A percentile compares a stretch with the other conserved stretches of the same genome.
Conservation (phyloP, 1,139 yeast genomes). For the Hemisphaericaspora subhashii region DNA sequence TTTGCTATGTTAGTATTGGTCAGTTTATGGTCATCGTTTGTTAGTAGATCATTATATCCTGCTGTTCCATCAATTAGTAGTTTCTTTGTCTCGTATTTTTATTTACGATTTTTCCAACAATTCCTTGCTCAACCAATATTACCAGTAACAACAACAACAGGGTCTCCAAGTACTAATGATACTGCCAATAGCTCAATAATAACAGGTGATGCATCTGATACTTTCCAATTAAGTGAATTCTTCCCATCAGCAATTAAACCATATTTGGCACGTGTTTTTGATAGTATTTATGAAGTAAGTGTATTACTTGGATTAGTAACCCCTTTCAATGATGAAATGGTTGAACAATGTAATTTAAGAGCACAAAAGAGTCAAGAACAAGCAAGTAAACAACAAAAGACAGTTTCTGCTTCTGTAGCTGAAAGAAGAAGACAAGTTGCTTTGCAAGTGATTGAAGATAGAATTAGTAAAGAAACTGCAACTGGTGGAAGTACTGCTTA, state of each 20-base stretch:
- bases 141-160: constrained; percentile 41
- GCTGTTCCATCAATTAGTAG: constrained; percentile 67
- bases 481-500: background rate
- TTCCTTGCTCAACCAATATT: constrained; percentile 37
- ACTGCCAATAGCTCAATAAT: constrained; percentile 30
- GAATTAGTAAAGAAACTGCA: constrained; percentile 47
- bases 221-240: constrained; percentile 79
- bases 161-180: too few species aligned
- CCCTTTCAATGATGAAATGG: constrained; percentile 68
- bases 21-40: constrained; percentile 43
- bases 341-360: constrained; percentile 72
- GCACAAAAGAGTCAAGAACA: constrained; percentile 60
- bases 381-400: constrained; percentile 36
- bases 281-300: constrained; percentile 52
- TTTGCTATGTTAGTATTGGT: constrained; percentile 53
- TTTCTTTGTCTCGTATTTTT: constrained; percentile 69
- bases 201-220: constrained; percentile 87
- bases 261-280: constrained; percentile 53
- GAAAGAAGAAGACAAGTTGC: constrained; percentile 89
- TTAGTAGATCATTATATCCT: constrained; percentile 47
- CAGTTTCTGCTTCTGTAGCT: constrained; percentile 58
- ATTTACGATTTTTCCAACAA: constrained; percentile 73
- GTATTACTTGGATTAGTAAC: constrained; percentile 57
- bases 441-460: constrained; percentile 75
- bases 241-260: constrained; percentile 66